Evolutionary conservation across 352 stramenopile species (phyloP).

Genomic region (Phytophthora chlamydospora): DNA sequence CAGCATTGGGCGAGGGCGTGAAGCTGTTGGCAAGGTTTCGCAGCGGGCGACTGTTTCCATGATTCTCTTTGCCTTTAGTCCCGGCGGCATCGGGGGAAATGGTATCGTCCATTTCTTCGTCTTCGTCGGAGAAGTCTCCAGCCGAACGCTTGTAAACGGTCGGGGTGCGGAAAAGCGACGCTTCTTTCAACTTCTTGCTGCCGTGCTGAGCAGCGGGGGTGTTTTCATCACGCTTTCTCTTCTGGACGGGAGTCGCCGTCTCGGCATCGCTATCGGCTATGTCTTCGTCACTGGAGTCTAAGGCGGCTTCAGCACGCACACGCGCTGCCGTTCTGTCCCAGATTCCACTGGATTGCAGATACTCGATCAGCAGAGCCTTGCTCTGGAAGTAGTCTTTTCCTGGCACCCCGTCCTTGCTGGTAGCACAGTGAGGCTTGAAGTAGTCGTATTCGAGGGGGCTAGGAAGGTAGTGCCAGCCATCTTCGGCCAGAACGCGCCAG

Average conservation of each 20-base stretch:
- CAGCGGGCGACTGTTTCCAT: slow-evolving; percentile 30
- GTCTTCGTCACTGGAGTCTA: slow-evolving; percentile 40
- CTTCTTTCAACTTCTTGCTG: slow-evolving; percentile 38
- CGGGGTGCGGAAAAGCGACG: slow-evolving; percentile 33
- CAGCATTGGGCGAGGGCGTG: slow-evolving; percentile 60
- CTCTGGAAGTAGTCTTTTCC: slow-evolving; percentile 63
- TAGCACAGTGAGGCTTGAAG: slow-evolving; percentile 63
- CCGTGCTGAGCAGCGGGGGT: slow-evolving; percentile 20
- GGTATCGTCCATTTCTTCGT: slow-evolving; percentile 37
- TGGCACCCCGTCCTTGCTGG: slow-evolving; percentile 34
- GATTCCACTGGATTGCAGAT: slow-evolving; percentile 57
- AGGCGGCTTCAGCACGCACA: slow-evolving; percentile 44
- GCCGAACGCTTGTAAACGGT: slow-evolving; percentile 19
- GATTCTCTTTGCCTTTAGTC: slow-evolving; percentile 38
- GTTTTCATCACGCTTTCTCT: slow-evolving; percentile 33
- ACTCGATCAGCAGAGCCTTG: slow-evolving; percentile 46
- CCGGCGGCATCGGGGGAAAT: slow-evolving; percentile 51
- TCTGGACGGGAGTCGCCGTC: slow-evolving; percentile 21
- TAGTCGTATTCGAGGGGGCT: slow-evolving; percentile 69
- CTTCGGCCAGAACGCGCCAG: slow-evolving; percentile 50
- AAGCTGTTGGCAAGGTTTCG: slow-evolving; percentile 62
- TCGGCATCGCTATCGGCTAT: slow-evolving; percentile 23
- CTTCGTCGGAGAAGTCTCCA: slow-evolving; percentile 23
- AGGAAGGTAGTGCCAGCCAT: slow-evolving; percentile 59
- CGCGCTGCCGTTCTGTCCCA: slow-evolving; percentile 51